phyloP scores from a whole-genome alignment of 2,329 filamentous ascomycete genomes.

The Shiraia sp. region DNA sequence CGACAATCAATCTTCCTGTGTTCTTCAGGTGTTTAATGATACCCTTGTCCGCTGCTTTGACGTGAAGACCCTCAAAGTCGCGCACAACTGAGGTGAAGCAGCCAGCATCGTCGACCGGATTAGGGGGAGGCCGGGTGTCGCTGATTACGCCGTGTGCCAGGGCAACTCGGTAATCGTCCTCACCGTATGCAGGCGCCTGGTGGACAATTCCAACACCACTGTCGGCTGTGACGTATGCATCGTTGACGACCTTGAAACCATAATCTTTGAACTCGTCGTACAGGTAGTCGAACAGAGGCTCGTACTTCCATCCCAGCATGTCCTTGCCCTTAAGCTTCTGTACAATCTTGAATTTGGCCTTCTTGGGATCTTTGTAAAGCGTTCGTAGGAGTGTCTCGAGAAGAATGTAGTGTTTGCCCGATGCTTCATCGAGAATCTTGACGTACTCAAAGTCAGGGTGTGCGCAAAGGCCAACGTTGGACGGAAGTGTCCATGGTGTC shows the following conservation, averaged over 20 bases:
- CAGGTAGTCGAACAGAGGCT: conserved; percentile 88
- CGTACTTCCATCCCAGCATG: conserved; percentile 86
- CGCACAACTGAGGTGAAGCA: conserved; percentile 75
- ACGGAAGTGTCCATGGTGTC: conserved; percentile 84
- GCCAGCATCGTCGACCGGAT: conserved; percentile 85
- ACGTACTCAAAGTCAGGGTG: conserved; percentile 85
- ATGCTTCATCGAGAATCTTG: conserved; percentile 81
- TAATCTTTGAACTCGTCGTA: conserved; percentile 84
- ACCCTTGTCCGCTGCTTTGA: conserved; percentile 88
- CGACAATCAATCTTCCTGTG: conserved; percentile 75
- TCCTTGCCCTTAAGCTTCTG: conserved; percentile 80
- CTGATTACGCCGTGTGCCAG: conserved; percentile 76
- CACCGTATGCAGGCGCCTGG: conserved; percentile 89
- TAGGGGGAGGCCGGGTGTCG: conserved; percentile 78
- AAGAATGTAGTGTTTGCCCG: conserved; percentile 82
- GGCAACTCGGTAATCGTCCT: conserved; percentile 91
- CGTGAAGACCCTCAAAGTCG: conserved; percentile 84
- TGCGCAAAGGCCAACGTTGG: conserved; percentile 75
- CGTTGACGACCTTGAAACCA: conserved; percentile 81
- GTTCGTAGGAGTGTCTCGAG: conserved; percentile 79
- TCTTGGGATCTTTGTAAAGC: conserved; percentile 93
- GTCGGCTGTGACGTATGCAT: conserved; percentile 83
- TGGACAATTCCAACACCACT: conserved; percentile 94
- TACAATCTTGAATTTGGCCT: conserved; percentile 86
- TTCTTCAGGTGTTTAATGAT: conserved; percentile 89